phyloP scores from a whole-genome alignment of 2,329 filamentous ascomycete species.

The Pestalotiopsis sp. region DNA sequence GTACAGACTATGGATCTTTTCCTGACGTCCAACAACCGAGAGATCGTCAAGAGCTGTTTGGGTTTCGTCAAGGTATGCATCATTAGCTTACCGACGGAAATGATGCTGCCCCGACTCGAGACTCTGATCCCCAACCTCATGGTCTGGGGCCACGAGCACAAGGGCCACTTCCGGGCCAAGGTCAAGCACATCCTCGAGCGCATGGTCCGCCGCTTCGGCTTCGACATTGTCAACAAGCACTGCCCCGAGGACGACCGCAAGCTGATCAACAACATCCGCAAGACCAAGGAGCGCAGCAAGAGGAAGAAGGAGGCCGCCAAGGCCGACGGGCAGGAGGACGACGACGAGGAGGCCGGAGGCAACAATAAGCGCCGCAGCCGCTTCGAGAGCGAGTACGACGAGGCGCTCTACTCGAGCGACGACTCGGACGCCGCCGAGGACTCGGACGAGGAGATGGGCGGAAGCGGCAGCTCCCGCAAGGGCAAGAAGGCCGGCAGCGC shows the following conservation, averaged over 20 bases:
- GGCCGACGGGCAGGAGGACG: slow-evolving; percentile 58
- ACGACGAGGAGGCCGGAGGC: slow-evolving; percentile 49
- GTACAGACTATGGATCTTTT: slow-evolving; percentile 96
- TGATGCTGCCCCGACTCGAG: slow-evolving; percentile 76
- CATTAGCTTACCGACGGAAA: slow-evolving; percentile 76
- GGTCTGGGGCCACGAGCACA: slow-evolving; percentile 97
- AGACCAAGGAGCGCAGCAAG: slow-evolving; percentile 89
- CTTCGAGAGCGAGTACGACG: slow-evolving; percentile 92
- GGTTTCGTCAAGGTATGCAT: slow-evolving; percentile 97
- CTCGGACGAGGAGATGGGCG: slow-evolving; percentile 60
- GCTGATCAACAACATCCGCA: slow-evolving; percentile 90
- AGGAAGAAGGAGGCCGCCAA: slow-evolving; percentile 76
- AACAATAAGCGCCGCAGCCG: slow-evolving; percentile 51
- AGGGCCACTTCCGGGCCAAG: slow-evolving; percentile 94
- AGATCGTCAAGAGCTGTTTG: slow-evolving; percentile 92
- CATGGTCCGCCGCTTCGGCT: slow-evolving; percentile 89
- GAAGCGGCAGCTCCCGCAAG: slow-evolving; percentile 37
- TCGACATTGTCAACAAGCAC: slow-evolving; percentile 74
- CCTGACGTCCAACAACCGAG: slow-evolving; percentile 92
- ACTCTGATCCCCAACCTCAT: slow-evolving; percentile 87
- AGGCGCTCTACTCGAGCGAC: slow-evolving; percentile 87
- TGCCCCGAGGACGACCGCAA: slow-evolving; percentile 88
- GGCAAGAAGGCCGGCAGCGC: slow-evolving; percentile 65
- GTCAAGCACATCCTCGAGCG: slow-evolving; percentile 98
- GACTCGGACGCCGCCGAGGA: slow-evolving; percentile 65